Evolutionary conservation across 2,329 filamentous ascomycete species (phyloP), one percentile per base, ranked within the genome.

Genomic region (Arthrobotrys entomopaga): DNA sequence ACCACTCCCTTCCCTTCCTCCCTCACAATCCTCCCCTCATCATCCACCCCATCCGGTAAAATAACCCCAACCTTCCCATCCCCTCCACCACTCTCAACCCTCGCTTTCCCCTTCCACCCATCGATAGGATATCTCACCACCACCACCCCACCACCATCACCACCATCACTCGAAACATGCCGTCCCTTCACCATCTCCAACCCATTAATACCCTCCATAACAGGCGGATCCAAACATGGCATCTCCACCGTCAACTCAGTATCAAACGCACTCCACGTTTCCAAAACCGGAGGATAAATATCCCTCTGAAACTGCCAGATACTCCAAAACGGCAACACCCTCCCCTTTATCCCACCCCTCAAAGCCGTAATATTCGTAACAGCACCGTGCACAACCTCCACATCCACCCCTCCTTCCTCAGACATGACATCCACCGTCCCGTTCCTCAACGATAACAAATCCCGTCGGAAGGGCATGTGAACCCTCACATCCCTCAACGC

Each of bases 31-130:
- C 26, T 40, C 6, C 16, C 49, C 34, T 42, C 29, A 34, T 34
- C 29, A 34, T 34, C 48, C 49, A 38, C 20, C 24, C 56, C 56
- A 26, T 22, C 16, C 6, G 38, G 38, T 3, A 61, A 24, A 2
- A 42, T n/a, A n/a, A 70, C 46, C 15, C 29, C 57, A 2, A 52
- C 58, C 6, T 38, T 24, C 13, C 16, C 58, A 4, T 38, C 16
- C 13, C 16, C 26, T 6, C 26, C 2, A 10, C 19, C 11, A 19
- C 65, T 70, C 43, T 70, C 50, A 13, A 70, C 58, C 4, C 26
- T 24, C 3, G 60, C 43, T 3, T 15, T 58, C 7, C 65, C 65
- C 13, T 43, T 58, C 65, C 65, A 70, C 26, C 34, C 20, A 13
- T 24, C 58, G 1, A 13, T 43, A 2, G 65, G 58, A 19, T 57